These are phyloP conservation scores for Phaeosphaeria sp. DNA, from an alignment of 2,329 filamentous ascomycete genomes.

Conservation along the genomic window DNA sequence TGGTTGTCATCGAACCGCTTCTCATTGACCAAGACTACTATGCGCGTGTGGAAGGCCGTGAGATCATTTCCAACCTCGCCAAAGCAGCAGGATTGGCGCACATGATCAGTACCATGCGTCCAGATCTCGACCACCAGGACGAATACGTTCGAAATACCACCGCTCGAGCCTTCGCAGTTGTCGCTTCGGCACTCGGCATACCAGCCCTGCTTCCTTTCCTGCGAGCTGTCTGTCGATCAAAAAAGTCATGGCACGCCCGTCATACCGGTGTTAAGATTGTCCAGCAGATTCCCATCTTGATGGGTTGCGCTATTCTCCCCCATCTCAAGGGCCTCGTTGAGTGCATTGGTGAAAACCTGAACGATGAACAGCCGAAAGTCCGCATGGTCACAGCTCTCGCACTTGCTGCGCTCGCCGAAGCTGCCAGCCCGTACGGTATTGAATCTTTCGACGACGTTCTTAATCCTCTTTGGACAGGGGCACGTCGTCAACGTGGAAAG, in stretches of 20 bases:
- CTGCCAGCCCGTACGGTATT: conserved; percentile 97
- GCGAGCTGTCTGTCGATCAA: conserved; percentile 92
- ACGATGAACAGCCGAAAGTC: conserved; percentile 98
- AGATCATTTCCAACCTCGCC: conserved; percentile 97
- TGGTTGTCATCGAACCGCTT: conserved; percentile 98
- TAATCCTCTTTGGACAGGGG: conserved; percentile 96
- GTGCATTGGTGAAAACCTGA: conserved; percentile 93
- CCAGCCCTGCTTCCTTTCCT: conserved; percentile 94
- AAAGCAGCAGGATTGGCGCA: conserved; percentile 96
- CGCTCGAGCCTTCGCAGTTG: conserved; percentile 93
- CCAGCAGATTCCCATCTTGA: conserved; percentile 97
- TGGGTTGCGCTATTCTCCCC: conserved; percentile 95
- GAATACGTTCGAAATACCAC: conserved; percentile 99
- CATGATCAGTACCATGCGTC: conserved; percentile 99
- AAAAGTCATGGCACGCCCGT: conserved; percentile 98
- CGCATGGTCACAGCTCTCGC: conserved; percentile 94
- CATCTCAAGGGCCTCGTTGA: conserved; percentile 96
- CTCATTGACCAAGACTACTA: conserved; percentile 99
- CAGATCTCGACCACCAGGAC: conserved; percentile 97
- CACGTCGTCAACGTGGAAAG: conserved; percentile 94
- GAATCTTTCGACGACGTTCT: conserved; percentile 98
- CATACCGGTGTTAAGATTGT: conserved; percentile 99
- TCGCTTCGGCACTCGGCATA: conserved; percentile 94
- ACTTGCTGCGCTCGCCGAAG: conserved; percentile 92
- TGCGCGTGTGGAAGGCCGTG: conserved; percentile 94